Base-by-base conservation (phyloP, 129 eudicot genomes). In the Rutidosis leptorrhynchoides region DNA sequence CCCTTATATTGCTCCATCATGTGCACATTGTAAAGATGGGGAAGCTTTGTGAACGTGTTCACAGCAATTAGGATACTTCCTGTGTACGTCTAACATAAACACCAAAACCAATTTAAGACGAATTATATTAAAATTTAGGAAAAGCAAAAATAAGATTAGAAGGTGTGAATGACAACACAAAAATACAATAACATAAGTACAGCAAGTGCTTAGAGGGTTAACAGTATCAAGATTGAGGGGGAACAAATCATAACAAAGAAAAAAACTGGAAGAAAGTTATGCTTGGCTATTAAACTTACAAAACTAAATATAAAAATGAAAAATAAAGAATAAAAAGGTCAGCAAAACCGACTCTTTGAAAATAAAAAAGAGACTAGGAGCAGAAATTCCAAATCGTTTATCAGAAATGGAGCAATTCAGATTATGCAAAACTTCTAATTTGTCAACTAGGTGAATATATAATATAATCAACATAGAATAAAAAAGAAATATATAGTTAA, bases 1-100 rank as follows among this genome's bases (percentile, higher is more conserved):
- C 95, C 99, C 74, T 83, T 94, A 65, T 94, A 94, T 64, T 89
- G 97, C 79, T 89, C 99, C 99, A 94, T 94, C 99, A 94, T 94
- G 88, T 94, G 85, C 61, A 65, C 83, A 68, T 94, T 89, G 57
- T 94, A 94, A 55, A 94, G 88, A 81, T 94, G 99, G 26, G 99
- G 99, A 81, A 94, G 97, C 82, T 83, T 89, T 29, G 97, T 94
- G 74, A 94, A 94, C 1, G 99, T 97, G 79, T 94, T 94, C 17
- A 94, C 99, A 64, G 99, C 99, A 46, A 94, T 94, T 75, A 94
- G 73, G 37, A 94, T 94, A 79, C 99, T 89, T 79, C 99, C 99
- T 30, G 99, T 94, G 83, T 94, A 94, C 63, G 99, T 94, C 99
- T 94, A 67, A 65, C 43, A 69, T 28, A 49, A 43, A 74, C 51